A percentile compares a stretch with the other conserved stretches of the same genome.
Conservation (phyloP, 805 yeast species). For the Saturnispora halmiae region DNA sequence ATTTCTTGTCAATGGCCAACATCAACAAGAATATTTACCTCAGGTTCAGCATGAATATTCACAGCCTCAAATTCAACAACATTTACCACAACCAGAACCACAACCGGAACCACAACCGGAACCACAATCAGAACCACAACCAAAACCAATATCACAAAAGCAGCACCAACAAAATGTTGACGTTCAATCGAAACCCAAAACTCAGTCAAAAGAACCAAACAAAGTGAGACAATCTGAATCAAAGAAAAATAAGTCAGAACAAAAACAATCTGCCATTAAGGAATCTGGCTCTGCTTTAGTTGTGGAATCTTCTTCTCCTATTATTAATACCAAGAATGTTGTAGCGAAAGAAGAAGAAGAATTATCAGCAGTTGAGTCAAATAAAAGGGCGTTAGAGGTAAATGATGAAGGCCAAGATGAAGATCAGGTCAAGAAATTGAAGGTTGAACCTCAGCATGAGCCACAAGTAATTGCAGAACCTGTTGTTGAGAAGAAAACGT, state of each 20-base stretch:
- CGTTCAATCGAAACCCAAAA: not conserved
- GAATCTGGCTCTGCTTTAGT: too few relatives aligned
- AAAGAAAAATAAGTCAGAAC: too few relatives aligned
- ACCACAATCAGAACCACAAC: constrained; percentile 8
- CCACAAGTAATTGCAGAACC: not conserved
- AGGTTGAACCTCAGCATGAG: not conserved
- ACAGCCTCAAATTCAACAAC: constrained; percentile 2
- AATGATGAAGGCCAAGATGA: not conserved
- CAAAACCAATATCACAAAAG: constrained; percentile 7
- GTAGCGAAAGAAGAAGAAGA: too few relatives aligned
- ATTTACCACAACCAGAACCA: constrained; percentile 3
- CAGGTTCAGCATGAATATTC: constrained; percentile 3
- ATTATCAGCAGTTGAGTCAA: not conserved
- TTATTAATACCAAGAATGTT: too few relatives aligned
- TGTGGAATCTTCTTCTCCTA: too few relatives aligned
- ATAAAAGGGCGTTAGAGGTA: not conserved
- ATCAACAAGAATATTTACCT: constrained; percentile 6
- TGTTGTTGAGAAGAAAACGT: constrained; percentile 12
- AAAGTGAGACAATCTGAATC: not conserved
- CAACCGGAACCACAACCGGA: constrained; percentile 1
- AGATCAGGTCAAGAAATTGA: not conserved
- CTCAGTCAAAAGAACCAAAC: not conserved
- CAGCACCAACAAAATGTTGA: constrained; percentile 5
- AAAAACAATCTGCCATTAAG: too few relatives aligned
- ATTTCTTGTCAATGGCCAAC: constrained; percentile 13